These are phyloP conservation scores for Microbotryum scabiosae DNA, from an alignment of 1,284 basidiomycete species.

Conservation along the genomic window DNA sequence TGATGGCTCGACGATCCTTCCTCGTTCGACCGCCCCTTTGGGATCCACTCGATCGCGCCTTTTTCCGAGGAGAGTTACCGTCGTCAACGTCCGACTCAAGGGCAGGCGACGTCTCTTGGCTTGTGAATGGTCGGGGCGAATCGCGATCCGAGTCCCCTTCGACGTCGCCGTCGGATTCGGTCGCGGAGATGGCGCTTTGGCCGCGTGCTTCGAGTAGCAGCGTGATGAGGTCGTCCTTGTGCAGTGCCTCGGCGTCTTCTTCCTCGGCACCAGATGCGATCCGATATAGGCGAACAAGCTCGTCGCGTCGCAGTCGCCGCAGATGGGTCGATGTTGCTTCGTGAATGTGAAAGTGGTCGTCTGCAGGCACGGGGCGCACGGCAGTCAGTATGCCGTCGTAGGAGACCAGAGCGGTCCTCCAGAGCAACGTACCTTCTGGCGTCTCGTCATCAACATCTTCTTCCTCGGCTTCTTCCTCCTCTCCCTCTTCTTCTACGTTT, in stretches of 20 bases:
- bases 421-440: neutral
- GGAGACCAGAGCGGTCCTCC: neutral
- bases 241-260: neutral
- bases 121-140: conserved; percentile 23
- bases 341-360: conserved; percentile 6
- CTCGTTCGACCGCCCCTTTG: neutral
- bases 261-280: neutral
- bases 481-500: neutral
- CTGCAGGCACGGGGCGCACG: neutral
- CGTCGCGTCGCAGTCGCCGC: conserved; percentile 2
- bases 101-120: conserved; percentile 18
- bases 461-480: neutral
- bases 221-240: conserved; percentile 11
- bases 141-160: conserved; percentile 7
- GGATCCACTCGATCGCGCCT: neutral
- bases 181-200: neutral
- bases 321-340: conserved; percentile 10
- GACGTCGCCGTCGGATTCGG: conserved; percentile 1
- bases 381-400: neutral
- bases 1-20: neutral
- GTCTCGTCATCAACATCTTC: neutral
- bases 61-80: neutral
- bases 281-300: conserved; percentile 16
- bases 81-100: neutral
- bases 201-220: conserved; percentile 14